Percentiles rank a stretch among this genome's conserved stretches.
Evolutionary conservation across 2,329 filamentous ascomycete genomes (phyloP).

Genomic region (Rosellinia necatrix): DNA sequence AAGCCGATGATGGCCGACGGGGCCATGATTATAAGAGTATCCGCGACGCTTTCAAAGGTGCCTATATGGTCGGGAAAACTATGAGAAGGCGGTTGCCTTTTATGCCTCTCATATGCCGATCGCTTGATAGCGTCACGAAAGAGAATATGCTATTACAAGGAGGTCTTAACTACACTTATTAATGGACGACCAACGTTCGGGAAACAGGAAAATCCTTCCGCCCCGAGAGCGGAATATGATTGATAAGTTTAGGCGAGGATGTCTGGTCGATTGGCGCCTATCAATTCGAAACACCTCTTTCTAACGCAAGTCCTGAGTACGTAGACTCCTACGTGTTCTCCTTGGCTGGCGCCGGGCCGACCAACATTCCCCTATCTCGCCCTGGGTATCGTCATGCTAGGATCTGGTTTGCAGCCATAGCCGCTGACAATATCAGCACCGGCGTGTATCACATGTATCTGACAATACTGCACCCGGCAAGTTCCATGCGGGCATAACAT

Average conservation of each 20-base stretch:
- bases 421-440: neutral
- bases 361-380: slow-evolving; percentile 1
- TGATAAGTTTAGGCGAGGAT: slow-evolving; percentile 34
- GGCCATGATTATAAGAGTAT: slow-evolving; percentile 37
- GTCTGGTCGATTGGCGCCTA: slow-evolving; percentile 25
- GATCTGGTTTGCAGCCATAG: neutral
- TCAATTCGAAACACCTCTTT: slow-evolving; percentile 35
- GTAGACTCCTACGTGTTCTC: neutral
- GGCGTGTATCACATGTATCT: slow-evolving; percentile 7
- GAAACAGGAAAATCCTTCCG: slow-evolving; percentile 40
- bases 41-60: slow-evolving; percentile 29
- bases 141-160: neutral
- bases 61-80: slow-evolving; percentile 24
- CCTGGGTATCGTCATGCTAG: neutral
- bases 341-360: slow-evolving; percentile 9
- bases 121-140: neutral
- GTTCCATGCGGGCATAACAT: neutral
- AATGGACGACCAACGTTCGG: slow-evolving; percentile 32
- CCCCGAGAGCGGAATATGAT: slow-evolving; percentile 37
- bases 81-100: slow-evolving; percentile 32
- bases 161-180: slow-evolving; percentile 2
- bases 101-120: slow-evolving; percentile 28
- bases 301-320: slow-evolving; percentile 8
- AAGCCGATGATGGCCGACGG: slow-evolving; percentile 38
- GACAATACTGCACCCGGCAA: too few relatives aligned